Conservation (phyloP, 1,284 basidiomycete species). For the Phylloporus sp. region DNA sequence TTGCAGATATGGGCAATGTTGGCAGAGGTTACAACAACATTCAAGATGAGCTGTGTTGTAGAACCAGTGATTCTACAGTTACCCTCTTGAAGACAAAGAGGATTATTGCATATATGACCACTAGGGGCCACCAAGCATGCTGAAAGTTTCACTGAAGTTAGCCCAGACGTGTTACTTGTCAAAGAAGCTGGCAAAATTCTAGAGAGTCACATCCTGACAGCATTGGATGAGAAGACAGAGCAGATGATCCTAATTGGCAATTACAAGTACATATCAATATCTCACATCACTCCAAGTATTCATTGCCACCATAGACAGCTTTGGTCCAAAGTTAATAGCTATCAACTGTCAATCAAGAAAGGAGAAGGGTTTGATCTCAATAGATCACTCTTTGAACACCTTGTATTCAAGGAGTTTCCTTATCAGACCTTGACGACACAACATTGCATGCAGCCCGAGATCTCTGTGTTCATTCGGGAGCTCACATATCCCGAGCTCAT, state of each 20-base stretch:
- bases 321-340: constrained; percentile 70
- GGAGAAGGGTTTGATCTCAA: constrained; percentile 68
- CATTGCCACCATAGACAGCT: constrained; percentile 52
- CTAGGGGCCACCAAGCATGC: constrained; percentile 66
- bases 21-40: constrained; percentile 48
- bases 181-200: constrained; percentile 76
- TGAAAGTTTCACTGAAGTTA: constrained; percentile 47
- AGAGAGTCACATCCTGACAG: constrained; percentile 65
- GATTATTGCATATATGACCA: constrained; percentile 72
- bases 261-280: constrained; percentile 56
- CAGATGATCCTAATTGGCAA: constrained; percentile 45
- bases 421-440: constrained; percentile 59
- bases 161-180: constrained; percentile 58
- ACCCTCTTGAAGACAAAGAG: constrained; percentile 49
- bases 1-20: constrained; percentile 40
- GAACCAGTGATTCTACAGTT: constrained; percentile 42
- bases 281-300: neutral
- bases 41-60: constrained; percentile 42
- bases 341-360: constrained; percentile 64
- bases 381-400: constrained; percentile 65
- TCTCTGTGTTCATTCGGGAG: constrained; percentile 57
- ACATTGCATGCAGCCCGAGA: constrained; percentile 74
- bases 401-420: constrained; percentile 64
- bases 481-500: constrained; percentile 67
- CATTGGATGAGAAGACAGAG: constrained; percentile 47